phyloP scores from a whole-genome alignment of 192 early-diverging fungal species.

The Cetraspora pellucida region DNA sequence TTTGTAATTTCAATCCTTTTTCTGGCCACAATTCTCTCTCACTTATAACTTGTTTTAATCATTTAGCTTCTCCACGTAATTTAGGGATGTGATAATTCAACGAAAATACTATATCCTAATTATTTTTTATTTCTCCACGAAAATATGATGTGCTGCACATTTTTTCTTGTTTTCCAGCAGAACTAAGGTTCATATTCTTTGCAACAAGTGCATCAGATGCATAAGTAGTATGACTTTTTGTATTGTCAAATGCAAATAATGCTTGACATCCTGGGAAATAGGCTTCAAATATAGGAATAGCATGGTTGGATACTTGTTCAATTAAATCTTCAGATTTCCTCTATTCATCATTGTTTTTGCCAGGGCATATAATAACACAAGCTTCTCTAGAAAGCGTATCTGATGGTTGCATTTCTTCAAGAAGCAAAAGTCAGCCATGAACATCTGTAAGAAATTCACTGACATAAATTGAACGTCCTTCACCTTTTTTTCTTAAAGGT shows the following conservation, averaged over 20 bases:
- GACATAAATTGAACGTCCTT: conserved; percentile 3
- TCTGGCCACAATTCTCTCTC: not conserved
- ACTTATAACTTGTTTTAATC: no score
- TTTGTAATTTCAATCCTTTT: not conserved
- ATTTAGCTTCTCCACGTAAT: not conserved
- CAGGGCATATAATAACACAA: not conserved
- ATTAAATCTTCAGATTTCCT: not conserved
- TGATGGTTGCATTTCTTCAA: conserved; percentile 7
- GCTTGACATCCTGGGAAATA: not conserved
- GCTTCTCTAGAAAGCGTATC: not conserved
- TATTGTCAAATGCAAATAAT: conserved; percentile 16
- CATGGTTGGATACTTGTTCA: no score
- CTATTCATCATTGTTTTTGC: conserved; percentile 14
- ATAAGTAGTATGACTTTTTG: no score
- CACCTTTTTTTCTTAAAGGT: no score
- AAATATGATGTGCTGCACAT: not conserved
- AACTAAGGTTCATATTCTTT: not conserved
- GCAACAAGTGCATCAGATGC: conserved; percentile 5
- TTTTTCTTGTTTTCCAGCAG: not conserved
- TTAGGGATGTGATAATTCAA: not conserved
- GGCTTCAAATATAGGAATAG: no score
- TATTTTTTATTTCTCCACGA: not conserved
- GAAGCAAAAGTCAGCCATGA: not conserved
- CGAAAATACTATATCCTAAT: not conserved
- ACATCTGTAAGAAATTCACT: not conserved